Evolutionary conservation across 176 grass and related monocot species (phyloP).

Genomic region (Carex kokanica): DNA sequence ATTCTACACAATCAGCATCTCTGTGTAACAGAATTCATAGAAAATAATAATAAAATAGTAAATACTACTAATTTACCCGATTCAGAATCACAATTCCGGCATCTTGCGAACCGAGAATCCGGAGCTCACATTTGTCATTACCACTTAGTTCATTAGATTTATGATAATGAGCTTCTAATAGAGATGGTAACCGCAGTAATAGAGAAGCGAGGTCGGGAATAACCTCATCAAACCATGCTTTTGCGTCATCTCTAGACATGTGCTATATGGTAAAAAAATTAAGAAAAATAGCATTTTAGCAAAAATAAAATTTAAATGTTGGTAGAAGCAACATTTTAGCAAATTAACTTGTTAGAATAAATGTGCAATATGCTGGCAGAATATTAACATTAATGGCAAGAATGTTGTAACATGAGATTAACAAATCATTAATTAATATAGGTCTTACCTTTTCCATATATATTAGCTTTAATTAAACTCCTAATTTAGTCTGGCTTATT

Average conservation of each 20-base stretch:
- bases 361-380: not conserved
- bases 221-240: conserved; percentile 67
- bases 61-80: conserved; percentile 25
- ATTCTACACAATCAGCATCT: not conserved
- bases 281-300: not conserved
- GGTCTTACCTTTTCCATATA: not conserved
- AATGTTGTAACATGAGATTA: not conserved
- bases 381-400: not conserved
- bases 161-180: conserved; percentile 70
- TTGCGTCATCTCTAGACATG: conserved; percentile 36
- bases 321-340: not conserved
- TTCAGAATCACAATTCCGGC: conserved; percentile 46
- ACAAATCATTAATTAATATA: not conserved
- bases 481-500: not conserved
- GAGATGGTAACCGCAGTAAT: conserved; percentile 56
- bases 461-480: not conserved
- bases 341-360: not conserved
- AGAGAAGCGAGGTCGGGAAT: conserved; percentile 55
- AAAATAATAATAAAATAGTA: not conserved
- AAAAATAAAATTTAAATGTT: too few relatives aligned
- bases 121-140: conserved; percentile 36
- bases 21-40: not conserved
- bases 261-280: not conserved
- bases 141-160: conserved; percentile 30
- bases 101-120: conserved; percentile 47